Evolutionary conservation across 208 protist species (phyloP).

Genomic region (Leishmania braziliensis): DNA sequence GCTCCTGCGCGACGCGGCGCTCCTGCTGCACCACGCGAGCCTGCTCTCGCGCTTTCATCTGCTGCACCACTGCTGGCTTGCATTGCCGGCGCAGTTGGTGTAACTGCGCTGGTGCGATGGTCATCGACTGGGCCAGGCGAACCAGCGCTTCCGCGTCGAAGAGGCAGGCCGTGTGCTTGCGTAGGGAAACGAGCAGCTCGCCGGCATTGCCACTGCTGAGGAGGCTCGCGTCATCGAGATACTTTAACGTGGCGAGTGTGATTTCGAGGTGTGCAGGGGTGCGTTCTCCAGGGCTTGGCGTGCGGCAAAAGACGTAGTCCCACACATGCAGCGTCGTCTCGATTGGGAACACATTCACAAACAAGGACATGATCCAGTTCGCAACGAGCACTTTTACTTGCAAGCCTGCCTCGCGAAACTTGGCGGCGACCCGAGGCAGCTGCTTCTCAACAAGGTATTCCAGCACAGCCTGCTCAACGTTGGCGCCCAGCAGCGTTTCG

Average conservation of each 20-base stretch:
- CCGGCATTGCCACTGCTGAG: slow-evolving; percentile 34
- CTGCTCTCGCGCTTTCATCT: slow-evolving; percentile 26
- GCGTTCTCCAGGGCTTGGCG: slow-evolving; percentile 14
- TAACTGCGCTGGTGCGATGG: slow-evolving; percentile 35
- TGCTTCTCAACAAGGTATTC: slow-evolving; percentile 34
- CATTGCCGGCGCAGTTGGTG: slow-evolving; percentile 42
- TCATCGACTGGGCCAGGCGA: slow-evolving; percentile 19
- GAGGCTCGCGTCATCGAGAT: slow-evolving; percentile 33
- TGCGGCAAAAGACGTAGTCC: slow-evolving; percentile 62
- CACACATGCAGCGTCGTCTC: slow-evolving; percentile 59
- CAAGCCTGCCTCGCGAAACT: slow-evolving; percentile 37
- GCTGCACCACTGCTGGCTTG: slow-evolving; percentile 29
- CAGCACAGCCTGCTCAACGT: slow-evolving; percentile 71
- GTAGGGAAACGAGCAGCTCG: slow-evolving; percentile 42
- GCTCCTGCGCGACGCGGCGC: slow-evolving; percentile 31
- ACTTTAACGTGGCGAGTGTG: slow-evolving; percentile 54
- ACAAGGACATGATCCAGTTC: slow-evolving; percentile 74
- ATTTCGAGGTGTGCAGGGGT: slow-evolving; percentile 53
- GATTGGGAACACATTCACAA: slow-evolving; percentile 63
- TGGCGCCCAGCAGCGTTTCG: slow-evolving; percentile 57
- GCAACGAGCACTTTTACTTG: slow-evolving; percentile 59
- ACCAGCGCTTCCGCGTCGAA: slow-evolving; percentile 51
- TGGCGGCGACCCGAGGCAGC: slow-evolving; percentile 50
- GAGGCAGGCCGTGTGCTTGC: slow-evolving; percentile 24
- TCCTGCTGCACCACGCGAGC: slow-evolving; percentile 19